A percentile compares a stretch with the other conserved stretches of the same genome.
phyloP scores from a whole-genome alignment of 75 land plant species.

The Pinus tabuliformis region DNA sequence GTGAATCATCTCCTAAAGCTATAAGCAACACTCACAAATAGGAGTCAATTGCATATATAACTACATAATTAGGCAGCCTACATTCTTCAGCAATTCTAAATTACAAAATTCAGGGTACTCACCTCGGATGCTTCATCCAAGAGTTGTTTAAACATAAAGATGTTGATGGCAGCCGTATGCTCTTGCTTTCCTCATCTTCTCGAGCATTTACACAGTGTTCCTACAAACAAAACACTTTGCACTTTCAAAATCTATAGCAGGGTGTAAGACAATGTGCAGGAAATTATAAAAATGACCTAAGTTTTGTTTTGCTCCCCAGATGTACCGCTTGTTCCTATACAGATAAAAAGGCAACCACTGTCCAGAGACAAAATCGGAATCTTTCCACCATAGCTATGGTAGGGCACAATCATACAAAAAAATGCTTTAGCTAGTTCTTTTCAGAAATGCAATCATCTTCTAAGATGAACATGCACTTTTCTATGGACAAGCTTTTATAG shows the following conservation, averaged over 20 bases:
- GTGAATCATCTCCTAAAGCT: not conserved
- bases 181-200: slow-evolving; percentile 91
- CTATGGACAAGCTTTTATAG: not conserved
- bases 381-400: not conserved
- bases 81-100: too few species aligned
- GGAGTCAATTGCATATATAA: not conserved
- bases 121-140: slow-evolving; percentile 91
- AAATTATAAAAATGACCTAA: not conserved
- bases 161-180: slow-evolving; percentile 87
- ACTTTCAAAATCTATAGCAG: not conserved
- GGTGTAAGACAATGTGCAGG: not conserved
- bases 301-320: not conserved
- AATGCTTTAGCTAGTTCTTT: not conserved
- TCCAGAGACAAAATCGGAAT: not conserved
- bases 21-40: not conserved
- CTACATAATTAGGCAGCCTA: not conserved
- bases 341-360: not conserved
- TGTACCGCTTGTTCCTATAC: not conserved
- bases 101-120: not conserved
- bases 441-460: not conserved
- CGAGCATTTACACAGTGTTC: slow-evolving; percentile 90
- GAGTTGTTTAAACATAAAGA: slow-evolving; percentile 84
- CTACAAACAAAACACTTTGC: too few species aligned
- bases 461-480: not conserved
- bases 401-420: not conserved